phyloP scores from a whole-genome alignment of 2,329 filamentous ascomycete genomes.

The Zopfia rhizophila region DNA sequence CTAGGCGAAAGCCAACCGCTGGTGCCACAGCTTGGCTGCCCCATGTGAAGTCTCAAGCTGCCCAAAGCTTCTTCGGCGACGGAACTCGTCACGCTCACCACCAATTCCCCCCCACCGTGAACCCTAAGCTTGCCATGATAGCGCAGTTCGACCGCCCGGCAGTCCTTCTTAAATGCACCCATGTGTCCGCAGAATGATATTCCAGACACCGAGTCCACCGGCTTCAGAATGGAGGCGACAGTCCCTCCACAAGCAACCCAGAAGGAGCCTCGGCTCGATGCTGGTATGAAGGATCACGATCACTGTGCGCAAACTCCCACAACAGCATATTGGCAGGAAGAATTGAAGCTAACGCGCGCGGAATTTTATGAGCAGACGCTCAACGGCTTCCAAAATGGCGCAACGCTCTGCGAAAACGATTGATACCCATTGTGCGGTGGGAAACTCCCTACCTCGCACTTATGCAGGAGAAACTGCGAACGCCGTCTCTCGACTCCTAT shows the following conservation, averaged over 20 bases:
- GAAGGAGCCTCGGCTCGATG: constrained; percentile 62
- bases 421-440: constrained; percentile 89
- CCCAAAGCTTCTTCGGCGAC: not conserved
- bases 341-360: constrained; percentile 12
- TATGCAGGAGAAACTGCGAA: constrained; percentile 82
- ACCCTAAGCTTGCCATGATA: constrained; percentile 14
- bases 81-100: too few species aligned
- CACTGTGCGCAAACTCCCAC: constrained; percentile 54
- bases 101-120: too few species aligned
- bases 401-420: constrained; percentile 80
- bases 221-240: not conserved
- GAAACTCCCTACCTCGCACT: constrained; percentile 94
- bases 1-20: constrained; percentile 1
- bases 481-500: constrained; percentile 89
- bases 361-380: constrained; percentile 73
- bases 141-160: not conserved
- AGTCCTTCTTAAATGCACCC: constrained; percentile 25
- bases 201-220: not conserved
- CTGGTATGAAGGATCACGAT: constrained; percentile 82
- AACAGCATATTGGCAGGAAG: not conserved
- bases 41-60: not conserved
- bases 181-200: constrained; percentile 33
- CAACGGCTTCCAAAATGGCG: constrained; percentile 87
- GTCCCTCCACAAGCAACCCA: not conserved
- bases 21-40: not conserved